A percentile compares a stretch with the other conserved stretches of the same genome.
These are phyloP conservation scores for Vaccinium macrocarpon DNA, from an alignment of 148 eudicot genomes.

Conservation along the genomic window DNA sequence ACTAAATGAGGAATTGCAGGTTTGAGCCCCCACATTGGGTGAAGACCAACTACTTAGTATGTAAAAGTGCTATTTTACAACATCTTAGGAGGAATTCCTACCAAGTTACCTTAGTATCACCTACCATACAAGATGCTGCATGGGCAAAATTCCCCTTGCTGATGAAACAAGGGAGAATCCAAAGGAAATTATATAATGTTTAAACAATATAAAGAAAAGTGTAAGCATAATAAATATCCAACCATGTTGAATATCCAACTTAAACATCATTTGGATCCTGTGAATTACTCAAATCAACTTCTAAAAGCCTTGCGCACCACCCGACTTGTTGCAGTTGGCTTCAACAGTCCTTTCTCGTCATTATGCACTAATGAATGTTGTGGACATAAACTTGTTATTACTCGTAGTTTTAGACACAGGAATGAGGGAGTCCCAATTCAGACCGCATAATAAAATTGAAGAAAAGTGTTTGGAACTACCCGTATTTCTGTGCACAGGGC, in stretches of 20 bases:
- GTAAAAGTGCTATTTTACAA: not conserved
- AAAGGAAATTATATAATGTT: not conserved
- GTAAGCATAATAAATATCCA: not conserved
- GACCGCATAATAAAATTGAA: not conserved
- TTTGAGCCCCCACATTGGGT: not conserved
- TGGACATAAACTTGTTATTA: not conserved
- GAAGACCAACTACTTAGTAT: not conserved
- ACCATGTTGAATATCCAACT: not conserved
- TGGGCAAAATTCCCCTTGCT: no score
- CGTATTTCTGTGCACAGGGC: not conserved
- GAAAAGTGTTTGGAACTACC: no score
- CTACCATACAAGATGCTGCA: not conserved
- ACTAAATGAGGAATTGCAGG: not conserved
- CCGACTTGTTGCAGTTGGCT: not conserved
- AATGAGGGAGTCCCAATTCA: not conserved
- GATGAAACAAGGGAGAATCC: not conserved
- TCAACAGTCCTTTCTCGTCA: not conserved
- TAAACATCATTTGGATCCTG: not conserved
- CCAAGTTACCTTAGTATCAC: not conserved
- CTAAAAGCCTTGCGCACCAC: not conserved
- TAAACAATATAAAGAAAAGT: not conserved
- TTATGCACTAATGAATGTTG: not conserved
- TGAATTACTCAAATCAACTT: not conserved
- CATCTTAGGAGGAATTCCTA: not conserved
- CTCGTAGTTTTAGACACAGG: not conserved